Evolutionary conservation across 2,329 filamentous ascomycete species (phyloP), one percentile per base, ranked within the genome.

Genomic region (Talaromyces atroroseus): DNA sequence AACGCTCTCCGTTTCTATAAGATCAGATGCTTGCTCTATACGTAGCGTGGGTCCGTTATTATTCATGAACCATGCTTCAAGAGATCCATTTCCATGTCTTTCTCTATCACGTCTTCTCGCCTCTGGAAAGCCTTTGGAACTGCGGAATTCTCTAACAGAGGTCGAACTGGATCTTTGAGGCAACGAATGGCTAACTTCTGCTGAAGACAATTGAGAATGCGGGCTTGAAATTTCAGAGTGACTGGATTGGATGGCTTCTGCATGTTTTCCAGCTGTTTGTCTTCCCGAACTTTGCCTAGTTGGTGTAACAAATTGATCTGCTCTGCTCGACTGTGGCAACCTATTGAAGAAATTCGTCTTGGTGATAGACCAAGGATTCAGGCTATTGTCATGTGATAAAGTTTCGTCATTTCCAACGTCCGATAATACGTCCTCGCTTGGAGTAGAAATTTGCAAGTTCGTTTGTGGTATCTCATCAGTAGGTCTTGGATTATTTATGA

Each of bases 301-400:
- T 16, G 61, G 64, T 12, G 62, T 64, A 23, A 61, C 52, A 12
- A 66, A 54, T 16, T 61, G 55, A n/a, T 54, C 56, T 10, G 45
- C n/a, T 16, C 55, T 59, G 26, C 55, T 50, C 38, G 32, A 21
- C 21, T 48, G 49, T 51, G 46, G 29, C 16, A 57, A 45, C 14
- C 53, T 60, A 40, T 54, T 59, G 10, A 62, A 58, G 29, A 60
- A 58, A 58, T 68, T 69, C 38, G 68, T 58, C 47, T 68, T 72
- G 3, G 72, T 68, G 36, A 74, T 62, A 8, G 65, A 63, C 67
- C 72, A 74, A 7, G 72, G 71, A 49, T 73, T 74, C 11, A 63
- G 59, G 23, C 59, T 56, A n/a, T 59, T 61, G 5, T 59, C 36
- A 51, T 56, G 29, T 26, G 49, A 32, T 42, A 10, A 45, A 14